phyloP scores from a whole-genome alignment of 78 protist genomes.

The Dictyostelium capitatum region DNA sequence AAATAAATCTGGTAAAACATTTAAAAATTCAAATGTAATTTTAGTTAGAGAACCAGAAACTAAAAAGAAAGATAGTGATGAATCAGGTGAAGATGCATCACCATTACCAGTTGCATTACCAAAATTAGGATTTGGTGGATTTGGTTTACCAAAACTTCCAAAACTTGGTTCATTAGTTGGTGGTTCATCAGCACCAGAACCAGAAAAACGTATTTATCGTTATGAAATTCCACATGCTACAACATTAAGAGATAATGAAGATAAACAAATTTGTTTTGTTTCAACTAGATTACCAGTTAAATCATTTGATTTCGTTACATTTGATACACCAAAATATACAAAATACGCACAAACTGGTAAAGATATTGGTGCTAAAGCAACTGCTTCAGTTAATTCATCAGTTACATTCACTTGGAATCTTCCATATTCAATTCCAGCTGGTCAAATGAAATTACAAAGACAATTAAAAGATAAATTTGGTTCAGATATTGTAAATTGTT shows the following conservation, averaged over 20 bases:
- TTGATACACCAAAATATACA: slow-evolving; percentile 63
- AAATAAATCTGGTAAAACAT: slow-evolving; percentile 68
- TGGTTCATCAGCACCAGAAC: slow-evolving; percentile 3
- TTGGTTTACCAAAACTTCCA: slow-evolving; percentile 7
- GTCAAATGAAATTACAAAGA: slow-evolving; percentile 61
- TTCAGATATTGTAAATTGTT: slow-evolving; percentile 51
- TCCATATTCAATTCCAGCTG: slow-evolving; percentile 54
- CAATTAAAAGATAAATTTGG: slow-evolving; percentile 57
- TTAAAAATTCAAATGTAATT: background rate
- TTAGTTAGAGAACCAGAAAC: slow-evolving; percentile 53
- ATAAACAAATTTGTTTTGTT: slow-evolving; percentile 61
- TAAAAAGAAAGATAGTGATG: background rate
- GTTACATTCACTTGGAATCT: slow-evolving; percentile 33
- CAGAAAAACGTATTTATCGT: slow-evolving; percentile 56
- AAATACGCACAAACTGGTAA: slow-evolving; percentile 18
- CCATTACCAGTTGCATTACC: slow-evolving; percentile 35
- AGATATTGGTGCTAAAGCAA: slow-evolving; percentile 30
- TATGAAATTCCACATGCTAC: slow-evolving; percentile 37
- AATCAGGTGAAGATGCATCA: background rate
- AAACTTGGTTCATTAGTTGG: background rate
- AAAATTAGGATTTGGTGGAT: slow-evolving; percentile 36
- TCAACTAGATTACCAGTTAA: slow-evolving; percentile 48
- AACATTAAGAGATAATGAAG: slow-evolving; percentile 22
- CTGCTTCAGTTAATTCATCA: slow-evolving; percentile 27
- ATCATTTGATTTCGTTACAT: slow-evolving; percentile 29